Evolutionary conservation across 2,329 filamentous ascomycete species (phyloP).

Genomic region (Aspergillus nomiae): DNA sequence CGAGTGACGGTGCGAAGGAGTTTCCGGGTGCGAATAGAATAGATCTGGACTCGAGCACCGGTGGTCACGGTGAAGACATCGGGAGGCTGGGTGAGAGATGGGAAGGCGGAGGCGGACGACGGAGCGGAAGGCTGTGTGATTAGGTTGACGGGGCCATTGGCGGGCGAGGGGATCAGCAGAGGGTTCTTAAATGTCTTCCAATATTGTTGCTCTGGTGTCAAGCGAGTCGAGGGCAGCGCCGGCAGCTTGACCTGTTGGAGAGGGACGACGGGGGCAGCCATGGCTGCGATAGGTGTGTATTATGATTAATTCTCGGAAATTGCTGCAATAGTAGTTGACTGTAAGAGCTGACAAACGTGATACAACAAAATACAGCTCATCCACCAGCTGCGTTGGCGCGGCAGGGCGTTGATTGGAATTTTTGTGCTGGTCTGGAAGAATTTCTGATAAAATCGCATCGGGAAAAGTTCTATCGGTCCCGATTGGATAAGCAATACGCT

Average conservation of each 20-base stretch:
- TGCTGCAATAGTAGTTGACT: not conserved
- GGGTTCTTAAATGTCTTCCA: constrained; percentile 96
- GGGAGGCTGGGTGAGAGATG: constrained; percentile 49
- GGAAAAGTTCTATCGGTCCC: constrained; percentile 2
- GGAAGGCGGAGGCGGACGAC: constrained; percentile 43
- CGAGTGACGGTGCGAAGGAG: constrained; percentile 90
- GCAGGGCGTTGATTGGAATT: not conserved
- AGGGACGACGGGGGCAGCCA: constrained; percentile 85
- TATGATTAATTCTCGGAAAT: not conserved
- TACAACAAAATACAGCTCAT: not conserved
- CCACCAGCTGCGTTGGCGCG: constrained; percentile 9
- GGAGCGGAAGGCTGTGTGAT: constrained; percentile 71
- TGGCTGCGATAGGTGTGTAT: constrained; percentile 40
- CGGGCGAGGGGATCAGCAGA: constrained; percentile 84
- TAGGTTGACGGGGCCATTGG: constrained; percentile 85
- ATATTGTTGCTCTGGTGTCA: constrained; percentile 92
- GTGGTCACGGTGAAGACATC: constrained; percentile 87
- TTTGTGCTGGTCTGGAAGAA: not conserved
- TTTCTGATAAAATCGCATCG: constrained; percentile 9
- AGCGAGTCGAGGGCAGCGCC: constrained; percentile 70
- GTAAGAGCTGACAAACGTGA: not conserved
- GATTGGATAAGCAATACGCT: not conserved
- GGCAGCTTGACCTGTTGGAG: constrained; percentile 81
- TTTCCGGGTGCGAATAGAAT: constrained; percentile 88
- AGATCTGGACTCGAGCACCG: constrained; percentile 88